Conservation (phyloP, 1,284 basidiomycete species). For the Leccinum fallax region DNA sequence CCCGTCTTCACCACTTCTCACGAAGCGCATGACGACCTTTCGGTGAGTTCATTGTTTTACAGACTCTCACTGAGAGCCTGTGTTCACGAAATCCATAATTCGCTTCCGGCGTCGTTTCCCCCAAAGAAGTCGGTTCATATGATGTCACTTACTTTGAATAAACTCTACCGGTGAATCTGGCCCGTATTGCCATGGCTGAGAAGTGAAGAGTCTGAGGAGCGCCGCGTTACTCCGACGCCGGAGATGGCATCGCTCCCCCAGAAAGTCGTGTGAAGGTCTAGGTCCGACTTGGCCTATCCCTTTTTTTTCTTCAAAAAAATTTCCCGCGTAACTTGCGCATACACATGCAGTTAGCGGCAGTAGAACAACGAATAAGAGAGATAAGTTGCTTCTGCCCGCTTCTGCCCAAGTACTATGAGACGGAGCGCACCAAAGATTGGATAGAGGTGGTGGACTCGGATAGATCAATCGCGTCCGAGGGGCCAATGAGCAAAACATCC, state of each 20-base stretch:
- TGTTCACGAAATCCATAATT: not conserved
- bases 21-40: not conserved
- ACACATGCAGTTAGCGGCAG: not conserved
- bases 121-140: not conserved
- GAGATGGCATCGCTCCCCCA: too few species aligned
- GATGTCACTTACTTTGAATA: not conserved
- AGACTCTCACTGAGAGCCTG: not conserved
- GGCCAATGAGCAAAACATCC: not conserved
- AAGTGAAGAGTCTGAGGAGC: not conserved
- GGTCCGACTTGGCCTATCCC: too few species aligned
- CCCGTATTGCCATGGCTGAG: not conserved
- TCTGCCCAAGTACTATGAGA: too few species aligned
- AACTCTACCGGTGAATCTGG: not conserved
- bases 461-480: not conserved
- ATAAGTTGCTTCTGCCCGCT: too few species aligned
- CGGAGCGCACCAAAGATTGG: too few species aligned
- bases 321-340: not conserved
- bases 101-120: not conserved
- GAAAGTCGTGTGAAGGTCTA: too few species aligned
- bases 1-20: constrained; percentile 10
- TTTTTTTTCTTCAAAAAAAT: not conserved
- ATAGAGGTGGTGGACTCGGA: too few species aligned
- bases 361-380: not conserved
- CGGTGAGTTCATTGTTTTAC: not conserved
- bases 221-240: not conserved